These are phyloP conservation scores for Penicillium samsonianum DNA, from an alignment of 495 filamentous ascomycete genomes.

Conservation along the genomic window DNA sequence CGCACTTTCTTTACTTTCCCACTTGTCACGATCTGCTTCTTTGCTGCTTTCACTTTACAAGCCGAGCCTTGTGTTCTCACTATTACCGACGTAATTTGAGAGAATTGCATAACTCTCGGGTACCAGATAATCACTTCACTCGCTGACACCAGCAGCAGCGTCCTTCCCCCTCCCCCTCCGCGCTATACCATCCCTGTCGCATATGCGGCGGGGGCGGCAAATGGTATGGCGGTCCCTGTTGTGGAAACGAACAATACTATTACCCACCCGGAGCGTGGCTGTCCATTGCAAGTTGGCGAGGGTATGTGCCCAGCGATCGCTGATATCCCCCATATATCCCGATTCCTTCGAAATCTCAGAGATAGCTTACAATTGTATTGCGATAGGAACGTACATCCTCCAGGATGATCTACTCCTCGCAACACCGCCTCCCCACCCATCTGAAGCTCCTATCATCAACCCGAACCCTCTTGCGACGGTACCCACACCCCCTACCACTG, in stretches of 20 bases:
- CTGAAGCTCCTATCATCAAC: conserved; percentile 81
- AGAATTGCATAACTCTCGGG: neutral
- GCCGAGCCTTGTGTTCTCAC: neutral
- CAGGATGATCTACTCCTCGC: conserved; percentile 89
- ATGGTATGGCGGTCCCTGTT: conserved; percentile 65
- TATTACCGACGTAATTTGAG: neutral
- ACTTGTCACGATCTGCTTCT: neutral
- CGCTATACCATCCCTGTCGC: conserved; percentile 70
- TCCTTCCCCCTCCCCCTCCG: conserved; percentile 82
- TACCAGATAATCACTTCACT: conserved; percentile 3
- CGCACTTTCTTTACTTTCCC: conserved; percentile 5
- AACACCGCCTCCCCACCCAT: conserved; percentile 92
- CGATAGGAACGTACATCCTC: conserved; percentile 80
- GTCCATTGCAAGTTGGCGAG: conserved; percentile 87
- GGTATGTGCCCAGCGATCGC: conserved; percentile 49
- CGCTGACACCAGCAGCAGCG: conserved; percentile 49
- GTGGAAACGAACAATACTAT: conserved; percentile 93
- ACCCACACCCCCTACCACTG: conserved; percentile 74
- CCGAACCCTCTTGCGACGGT: conserved; percentile 87
- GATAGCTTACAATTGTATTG: conserved; percentile 23
- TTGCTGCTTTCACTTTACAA: neutral
- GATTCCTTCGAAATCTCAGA: neutral
- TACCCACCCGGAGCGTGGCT: conserved; percentile 68
- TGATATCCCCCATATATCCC: conserved; percentile 11
- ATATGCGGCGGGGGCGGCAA: conserved; percentile 64